Evolutionary conservation across 2,329 filamentous ascomycete genomes (phyloP), one percentile per base, ranked within the genome.

Genomic region (Clonostachys solani): DNA sequence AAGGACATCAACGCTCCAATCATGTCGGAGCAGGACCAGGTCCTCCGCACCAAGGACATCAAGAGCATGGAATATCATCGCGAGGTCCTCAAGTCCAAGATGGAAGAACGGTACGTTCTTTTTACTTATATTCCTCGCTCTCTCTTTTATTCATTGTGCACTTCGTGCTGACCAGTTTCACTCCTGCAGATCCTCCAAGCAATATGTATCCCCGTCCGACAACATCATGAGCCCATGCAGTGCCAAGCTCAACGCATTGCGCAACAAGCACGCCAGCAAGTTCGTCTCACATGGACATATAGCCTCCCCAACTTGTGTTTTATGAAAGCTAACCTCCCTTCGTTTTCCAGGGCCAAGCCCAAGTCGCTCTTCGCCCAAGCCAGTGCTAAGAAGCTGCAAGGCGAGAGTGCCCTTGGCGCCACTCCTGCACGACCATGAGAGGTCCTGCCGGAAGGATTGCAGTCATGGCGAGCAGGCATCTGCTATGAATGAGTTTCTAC

Each of bases 181-280:
- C 23, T 13, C 16, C 37, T 12, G 40, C 45, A 16, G 29, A 35
- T 34, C 40, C 43, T 53, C 66, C 42, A 71, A 75, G 57, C 72
- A 78, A 55, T 92, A 92, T 69, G 75, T 92, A 64, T 92, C 87
- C 16, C 89, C 89, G 4, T 92, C 87, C n/a, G 89, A 95, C 67
- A 84, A 83, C 68, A 92, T 95, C 73, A 88, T 91, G 84, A 91
- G 86, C 58, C 89, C 89, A 35, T 91, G 88, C 67, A 87, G 85
- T 16, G 85, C 87, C 66, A 94, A 94, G 77, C 80, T 94, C 58
- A 86, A 78, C 53, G 85, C 86, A 38, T 82, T 92, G 67, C 87
- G 88, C 69, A 88, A 81, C 71, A 91, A 90, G 74, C 85, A 89
- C 60, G 84, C 84, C 52, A 79, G 78, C 70, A 92, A 91, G 86